Evolutionary conservation across 2,329 filamentous ascomycete species (phyloP), one percentile per base, ranked within the genome.

Genomic region (Dryadomyces quercus-mongolicae): DNA sequence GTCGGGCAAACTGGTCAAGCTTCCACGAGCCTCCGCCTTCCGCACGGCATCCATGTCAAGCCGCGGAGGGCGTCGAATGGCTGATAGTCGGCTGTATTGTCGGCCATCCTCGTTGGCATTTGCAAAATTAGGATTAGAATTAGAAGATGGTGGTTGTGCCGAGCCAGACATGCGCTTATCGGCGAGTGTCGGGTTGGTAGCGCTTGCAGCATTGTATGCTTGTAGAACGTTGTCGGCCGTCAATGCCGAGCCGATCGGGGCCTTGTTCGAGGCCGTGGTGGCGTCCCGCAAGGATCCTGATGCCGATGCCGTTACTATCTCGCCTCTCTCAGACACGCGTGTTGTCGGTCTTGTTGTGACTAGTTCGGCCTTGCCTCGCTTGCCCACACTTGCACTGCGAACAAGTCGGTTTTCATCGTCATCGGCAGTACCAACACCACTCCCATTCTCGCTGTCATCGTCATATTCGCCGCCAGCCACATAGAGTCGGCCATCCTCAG

Each of bases 1-100:
- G 66, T 97, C 93, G 0, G 91, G 86, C 56, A 98, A 72, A 68
- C 91, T 96, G 1, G 93, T 97, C 59, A 95, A 74, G 65, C 91
- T 96, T 4, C 89, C 91, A 63, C 93, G 81, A 1, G 85, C 81
- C 67, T 96, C 89, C 16, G 88, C 87, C 52, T 85, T 82, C 59
- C 82, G 80, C 3, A 95, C 86, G 4, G 87, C 87, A 63, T 91
- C 84, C 22, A 96, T 85, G 64, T 96, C 83, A 4, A 96, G 72
- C 40, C 80, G 81, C 3, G 88, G 86, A 36, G 92, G 91, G 50
- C 78, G 71, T 60, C 76, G 72, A 54, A 83, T 73, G 13, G 75
- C 77, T 12, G 80, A 82, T 22, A 81, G 60, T 18, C 72, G 70
- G 58, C 71, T 76, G 59, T 67, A 74, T 45, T 65, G 62, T 64